Percentiles rank a stretch among this genome's conserved stretches.
Evolutionary conservation across 164 flowering plant genomes (phyloP).

Genomic region (Stephania japonica): DNA sequence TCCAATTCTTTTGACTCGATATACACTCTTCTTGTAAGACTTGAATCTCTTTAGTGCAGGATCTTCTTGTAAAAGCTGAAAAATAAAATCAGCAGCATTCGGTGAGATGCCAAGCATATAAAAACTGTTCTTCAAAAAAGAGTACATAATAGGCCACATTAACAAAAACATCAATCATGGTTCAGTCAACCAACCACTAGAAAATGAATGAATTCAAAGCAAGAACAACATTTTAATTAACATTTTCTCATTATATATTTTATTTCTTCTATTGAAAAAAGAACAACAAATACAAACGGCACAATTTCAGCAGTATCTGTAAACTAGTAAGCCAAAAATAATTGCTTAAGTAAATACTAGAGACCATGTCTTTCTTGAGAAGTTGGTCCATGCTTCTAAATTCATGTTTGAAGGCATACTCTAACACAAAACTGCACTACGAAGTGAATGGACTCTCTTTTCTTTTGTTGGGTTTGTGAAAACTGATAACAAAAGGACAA

Average conservation of each 20-base stretch:
- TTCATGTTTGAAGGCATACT: not conserved
- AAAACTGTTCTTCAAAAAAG: no score
- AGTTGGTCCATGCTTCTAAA: not conserved
- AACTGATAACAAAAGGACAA: no score
- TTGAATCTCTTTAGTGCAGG: slow-evolving; percentile 65
- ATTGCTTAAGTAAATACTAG: not conserved
- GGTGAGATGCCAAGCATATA: not conserved
- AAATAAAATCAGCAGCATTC: not conserved
- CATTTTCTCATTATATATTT: not conserved
- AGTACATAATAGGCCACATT: not conserved
- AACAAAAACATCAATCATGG: not conserved
- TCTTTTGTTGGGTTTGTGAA: no score
- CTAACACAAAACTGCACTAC: not conserved
- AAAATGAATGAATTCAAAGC: not conserved
- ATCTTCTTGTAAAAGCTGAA: slow-evolving; percentile 72
- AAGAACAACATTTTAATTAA: no score
- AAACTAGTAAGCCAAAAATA: not conserved
- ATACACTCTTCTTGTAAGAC: slow-evolving; percentile 54
- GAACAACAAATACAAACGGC: not conserved
- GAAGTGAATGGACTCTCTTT: no score
- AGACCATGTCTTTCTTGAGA: not conserved
- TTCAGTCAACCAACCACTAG: not conserved
- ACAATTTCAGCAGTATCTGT: not conserved
- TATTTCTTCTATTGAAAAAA: not conserved
- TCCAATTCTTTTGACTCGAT: slow-evolving; percentile 51